Evolutionary conservation across 2,329 filamentous ascomycete genomes (phyloP), one percentile per base, ranked within the genome.

Genomic region (Paramyrothecium roridum): DNA sequence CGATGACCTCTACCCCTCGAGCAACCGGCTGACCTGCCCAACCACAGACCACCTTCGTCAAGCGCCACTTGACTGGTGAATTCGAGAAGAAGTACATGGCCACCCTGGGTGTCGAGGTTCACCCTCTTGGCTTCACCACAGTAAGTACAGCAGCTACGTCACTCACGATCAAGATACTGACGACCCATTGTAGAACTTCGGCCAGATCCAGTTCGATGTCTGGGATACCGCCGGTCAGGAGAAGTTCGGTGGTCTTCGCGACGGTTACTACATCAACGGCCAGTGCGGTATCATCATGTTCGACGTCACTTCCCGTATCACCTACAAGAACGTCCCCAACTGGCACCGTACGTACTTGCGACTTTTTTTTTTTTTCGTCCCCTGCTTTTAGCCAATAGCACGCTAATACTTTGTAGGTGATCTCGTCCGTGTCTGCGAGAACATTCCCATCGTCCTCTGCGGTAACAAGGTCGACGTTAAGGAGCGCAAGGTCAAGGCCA

Each of bases 61-160:
- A 99, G 89, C 95, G 95, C 74, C 95, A 99, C 82, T 86, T 98
- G 87, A 99, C 95, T 74, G 95, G 95, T 77, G 95, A 99, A 78
- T 99, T 99, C 76, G 95, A 99, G 83, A 99, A 99, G 90, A 99
- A 98, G 84, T 99, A 99, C 83, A 98, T 99, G 78, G 95, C 95
- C 70, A 99, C 95, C 58, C 91, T 99, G 64, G 95, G 95, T 89
- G 95, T 99, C 75, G 95, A 99, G 79, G 95, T 99, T 65, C 95
- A 99, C 84, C 95, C 95, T 76, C 91, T 99, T 65, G 90, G 88
- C 71, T 99, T 99, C 87, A 91, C 88, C 71, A 98, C 93, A 75
- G 93, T 98, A 91, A 81, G 91, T 83, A 50, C 65, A 63, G 67
- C 66, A 55, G 52, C 58, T 54, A 58, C 54, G 57, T 60, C 54